Percentiles rank a stretch among this genome's conserved stretches.
These are phyloP conservation scores for Plantago elongata DNA, from an alignment of 257 asterid species.

Conservation along the genomic window DNA sequence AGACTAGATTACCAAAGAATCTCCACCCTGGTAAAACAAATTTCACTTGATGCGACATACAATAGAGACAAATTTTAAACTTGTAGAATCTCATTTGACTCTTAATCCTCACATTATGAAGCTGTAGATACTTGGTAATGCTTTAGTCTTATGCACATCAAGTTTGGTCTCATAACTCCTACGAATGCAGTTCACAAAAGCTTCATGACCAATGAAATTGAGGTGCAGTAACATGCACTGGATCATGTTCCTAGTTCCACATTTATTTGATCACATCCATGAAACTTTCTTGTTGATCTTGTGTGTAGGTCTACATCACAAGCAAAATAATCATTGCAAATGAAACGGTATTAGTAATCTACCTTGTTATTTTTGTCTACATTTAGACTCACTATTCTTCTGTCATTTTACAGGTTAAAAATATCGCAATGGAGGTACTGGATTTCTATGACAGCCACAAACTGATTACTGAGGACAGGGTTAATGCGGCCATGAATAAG, in stretches of 20 bases:
- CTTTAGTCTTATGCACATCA: too few relatives aligned
- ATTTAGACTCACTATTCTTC: background rate
- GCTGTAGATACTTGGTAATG: too few relatives aligned
- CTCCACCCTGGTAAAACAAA: too few relatives aligned
- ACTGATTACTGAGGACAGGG: constrained; percentile 67
- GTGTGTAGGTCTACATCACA: background rate
- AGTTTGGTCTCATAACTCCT: too few relatives aligned
- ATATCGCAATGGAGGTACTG: constrained; percentile 84
- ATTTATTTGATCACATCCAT: background rate
- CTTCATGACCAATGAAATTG: background rate
- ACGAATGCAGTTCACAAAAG: too few relatives aligned
- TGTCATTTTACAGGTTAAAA: constrained; percentile 57
- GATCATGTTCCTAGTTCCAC: background rate
- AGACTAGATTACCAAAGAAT: too few relatives aligned
- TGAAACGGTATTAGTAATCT: background rate
- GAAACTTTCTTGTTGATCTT: background rate
- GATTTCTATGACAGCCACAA: constrained; percentile 85
- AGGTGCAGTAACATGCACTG: background rate
- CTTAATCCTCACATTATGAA: too few relatives aligned
- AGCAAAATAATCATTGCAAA: background rate
- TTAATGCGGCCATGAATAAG: constrained; percentile 63
- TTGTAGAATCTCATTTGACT: too few relatives aligned
- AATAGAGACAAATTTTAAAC: too few relatives aligned
- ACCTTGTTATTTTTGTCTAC: background rate
- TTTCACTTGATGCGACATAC: too few relatives aligned